Evolutionary conservation across 305 asterid species (phyloP), one percentile per base, ranked within the genome.

Genomic region (Fraxinus nigra): DNA sequence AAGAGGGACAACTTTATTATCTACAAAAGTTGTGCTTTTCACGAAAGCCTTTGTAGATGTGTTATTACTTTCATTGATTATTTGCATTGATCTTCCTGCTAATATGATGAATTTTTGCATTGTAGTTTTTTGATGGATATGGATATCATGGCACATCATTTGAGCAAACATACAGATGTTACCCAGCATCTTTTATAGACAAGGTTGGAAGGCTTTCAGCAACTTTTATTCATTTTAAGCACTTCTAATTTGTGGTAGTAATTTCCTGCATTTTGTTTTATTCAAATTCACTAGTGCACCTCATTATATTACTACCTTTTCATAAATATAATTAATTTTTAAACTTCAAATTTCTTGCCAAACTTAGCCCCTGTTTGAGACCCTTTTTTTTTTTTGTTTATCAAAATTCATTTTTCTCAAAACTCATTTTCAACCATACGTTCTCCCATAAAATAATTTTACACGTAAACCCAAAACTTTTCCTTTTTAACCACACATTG

Each of bases 101-200:
- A 70, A 75, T 51, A 51, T 51, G 8, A 82, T 61, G 82, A 35
- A 26, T 18, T 77, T 80, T 69, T 80, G 80, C 63, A 20, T 87
- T 89, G 84, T 97, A 97, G 99, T 94, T 84, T 91, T 96, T 93
- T 76, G 95, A 92, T 34, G 97, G 98, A 33, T 97, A 91, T 88
- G 97, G 97, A 78, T 94, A 93, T 85, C 98, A 91, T 80, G 98
- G 99, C 83, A 90, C 93, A 77, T 92, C 98, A 43, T 97, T 97
- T 78, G 98, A 97, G 83, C 98, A 97, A 81, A 93, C 97, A 22
- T 97, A 94, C 82, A 89, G 97, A 61, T 97, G 99, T 72, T 97
- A 97, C 83, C 98, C 99, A 10, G 98, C 97, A 30, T 97, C 99
- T 16, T 97, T 97, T 80, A 93, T 97, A 67, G 98, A 97, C 87